Conservation (phyloP, 129 eudicot genomes). For the Centrapalus pauciflorus region DNA sequence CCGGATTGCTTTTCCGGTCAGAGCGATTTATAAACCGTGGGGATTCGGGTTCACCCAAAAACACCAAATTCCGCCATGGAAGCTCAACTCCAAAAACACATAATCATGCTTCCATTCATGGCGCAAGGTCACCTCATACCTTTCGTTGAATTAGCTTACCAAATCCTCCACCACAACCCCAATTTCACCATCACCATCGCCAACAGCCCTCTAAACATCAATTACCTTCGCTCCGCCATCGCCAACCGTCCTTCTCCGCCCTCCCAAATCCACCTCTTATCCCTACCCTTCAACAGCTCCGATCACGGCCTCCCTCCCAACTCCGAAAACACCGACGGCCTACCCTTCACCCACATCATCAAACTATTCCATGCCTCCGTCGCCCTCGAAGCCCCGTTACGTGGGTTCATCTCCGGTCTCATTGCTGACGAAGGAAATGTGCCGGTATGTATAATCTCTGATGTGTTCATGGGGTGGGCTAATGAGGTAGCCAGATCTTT, state of each 20-base stretch:
- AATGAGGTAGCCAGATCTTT: conserved; percentile 40
- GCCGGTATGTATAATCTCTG: conserved; percentile 58
- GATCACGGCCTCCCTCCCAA: conserved; percentile 58
- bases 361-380: conserved; percentile 47
- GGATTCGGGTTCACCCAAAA: too few species aligned
- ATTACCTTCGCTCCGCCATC: conserved; percentile 34
- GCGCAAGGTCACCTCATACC: conserved; percentile 71
- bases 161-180: conserved; percentile 28
- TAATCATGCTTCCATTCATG: conserved; percentile 56
- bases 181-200: conserved; percentile 41
- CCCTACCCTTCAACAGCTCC: conserved; percentile 47
- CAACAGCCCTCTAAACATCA: conserved; percentile 48
- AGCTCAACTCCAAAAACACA: conserved; percentile 9
- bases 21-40: too few species aligned
- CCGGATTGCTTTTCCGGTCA: too few species aligned
- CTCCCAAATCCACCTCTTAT: conserved; percentile 25
- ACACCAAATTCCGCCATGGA: conserved; percentile 22
- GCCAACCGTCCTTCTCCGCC: conserved; percentile 16
- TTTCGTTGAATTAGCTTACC: conserved; percentile 42
- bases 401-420: conserved; percentile 17
- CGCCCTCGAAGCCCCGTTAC: conserved; percentile 38
- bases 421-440: conserved; percentile 12
- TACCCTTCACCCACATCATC: conserved; percentile 32
- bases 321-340: conserved; percentile 64
- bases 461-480: conserved; percentile 70